Percentiles rank a stretch among this genome's conserved stretches.
Conservation (phyloP, 129 eudicot species). For the Flaveria trinervia region DNA sequence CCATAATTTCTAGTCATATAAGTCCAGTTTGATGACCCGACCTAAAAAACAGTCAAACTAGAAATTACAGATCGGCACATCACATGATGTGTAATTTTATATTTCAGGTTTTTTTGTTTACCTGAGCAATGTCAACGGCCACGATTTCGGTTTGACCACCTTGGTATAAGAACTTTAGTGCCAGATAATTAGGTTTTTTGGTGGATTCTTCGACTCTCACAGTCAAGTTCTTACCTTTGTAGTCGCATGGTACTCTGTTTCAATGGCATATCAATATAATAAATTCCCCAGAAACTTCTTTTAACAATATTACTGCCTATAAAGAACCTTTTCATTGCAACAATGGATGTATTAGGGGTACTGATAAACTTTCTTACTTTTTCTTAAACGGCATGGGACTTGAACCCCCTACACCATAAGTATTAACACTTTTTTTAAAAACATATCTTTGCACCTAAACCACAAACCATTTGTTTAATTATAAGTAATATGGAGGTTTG, state of each 20-base stretch:
- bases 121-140: constrained; percentile 65
- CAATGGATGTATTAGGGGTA: too few relatives aligned
- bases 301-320: too few relatives aligned
- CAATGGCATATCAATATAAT: not conserved
- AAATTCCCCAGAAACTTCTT: too few relatives aligned
- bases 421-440: too few relatives aligned
- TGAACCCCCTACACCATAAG: too few relatives aligned
- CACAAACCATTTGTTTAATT: too few relatives aligned
- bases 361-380: too few relatives aligned
- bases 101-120: not conserved
- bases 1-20: constrained; percentile 61
- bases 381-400: too few relatives aligned
- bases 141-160: constrained; percentile 87
- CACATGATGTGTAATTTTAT: too few relatives aligned
- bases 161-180: constrained; percentile 67
- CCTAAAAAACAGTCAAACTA: constrained; percentile 39
- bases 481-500: too few relatives aligned
- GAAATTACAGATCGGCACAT: not conserved
- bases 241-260: constrained; percentile 67
- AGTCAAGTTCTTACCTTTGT: constrained; percentile 60
- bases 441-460: too few relatives aligned
- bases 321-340: too few relatives aligned
- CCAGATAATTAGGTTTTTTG: constrained; percentile 64
- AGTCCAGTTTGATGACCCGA: constrained; percentile 63
- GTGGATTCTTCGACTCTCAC: constrained; percentile 78